phyloP scores from a whole-genome alignment of 768 basidiomycete species.

The Neoboletus subvelutipes region DNA sequence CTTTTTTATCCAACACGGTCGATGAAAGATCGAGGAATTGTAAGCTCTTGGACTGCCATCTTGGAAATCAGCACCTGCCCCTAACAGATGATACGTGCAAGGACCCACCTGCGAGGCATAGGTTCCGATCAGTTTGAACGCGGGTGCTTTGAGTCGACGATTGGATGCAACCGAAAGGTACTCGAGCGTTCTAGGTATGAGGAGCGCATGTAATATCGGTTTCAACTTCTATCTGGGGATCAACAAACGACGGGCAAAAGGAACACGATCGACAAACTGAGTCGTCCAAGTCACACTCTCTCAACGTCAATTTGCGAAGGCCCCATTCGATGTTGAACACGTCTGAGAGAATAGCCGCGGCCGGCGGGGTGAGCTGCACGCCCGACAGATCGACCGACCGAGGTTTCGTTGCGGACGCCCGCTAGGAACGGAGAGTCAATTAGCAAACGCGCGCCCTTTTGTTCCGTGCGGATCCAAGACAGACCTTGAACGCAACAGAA shows the following conservation, averaged over 20 bases:
- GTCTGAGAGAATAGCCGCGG: slow-evolving; percentile 83
- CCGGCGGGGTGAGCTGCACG: slow-evolving; percentile 65
- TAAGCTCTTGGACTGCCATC: slow-evolving; percentile 63
- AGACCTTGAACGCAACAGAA: slow-evolving; percentile 71
- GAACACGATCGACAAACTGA: slow-evolving; percentile 44
- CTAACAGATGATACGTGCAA: neutral
- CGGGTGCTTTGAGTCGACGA: slow-evolving; percentile 69
- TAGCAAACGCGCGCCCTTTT: neutral
- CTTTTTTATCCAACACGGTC: slow-evolving; percentile 79
- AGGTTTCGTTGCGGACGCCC: slow-evolving; percentile 53
- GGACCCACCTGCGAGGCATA: slow-evolving; percentile 67
- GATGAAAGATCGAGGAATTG: slow-evolving; percentile 91
- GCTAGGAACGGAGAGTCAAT: slow-evolving; percentile 33
- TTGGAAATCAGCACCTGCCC: neutral
- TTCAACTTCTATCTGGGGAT: slow-evolving; percentile 62
- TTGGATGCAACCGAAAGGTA: slow-evolving; percentile 88
- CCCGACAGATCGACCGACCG: slow-evolving; percentile 79
- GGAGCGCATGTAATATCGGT: slow-evolving; percentile 84
- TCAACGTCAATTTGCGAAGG: slow-evolving; percentile 76
- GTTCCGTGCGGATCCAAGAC: neutral
- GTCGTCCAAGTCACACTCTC: slow-evolving; percentile 87
- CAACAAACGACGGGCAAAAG: neutral
- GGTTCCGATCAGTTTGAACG: slow-evolving; percentile 77
- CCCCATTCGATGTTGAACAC: slow-evolving; percentile 94
- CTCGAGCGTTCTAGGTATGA: slow-evolving; percentile 78